Base-by-base conservation (phyloP, 2,329 filamentous ascomycete genomes). In the Monilinia fructicola region DNA sequence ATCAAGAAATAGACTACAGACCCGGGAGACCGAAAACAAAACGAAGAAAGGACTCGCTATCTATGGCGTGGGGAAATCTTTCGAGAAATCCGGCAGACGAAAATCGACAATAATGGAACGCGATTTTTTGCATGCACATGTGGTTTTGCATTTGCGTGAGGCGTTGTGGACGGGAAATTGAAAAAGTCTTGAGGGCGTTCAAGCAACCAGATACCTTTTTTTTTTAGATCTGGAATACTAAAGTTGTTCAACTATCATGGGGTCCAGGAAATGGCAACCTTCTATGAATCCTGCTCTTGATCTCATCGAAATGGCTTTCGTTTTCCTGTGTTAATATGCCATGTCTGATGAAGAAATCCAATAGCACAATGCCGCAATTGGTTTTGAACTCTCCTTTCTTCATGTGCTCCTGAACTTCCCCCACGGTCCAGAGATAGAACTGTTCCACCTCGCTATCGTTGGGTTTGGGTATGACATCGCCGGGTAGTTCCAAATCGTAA, bases 261-360 rank as follows among this genome's bases (percentile, higher is more conserved):
- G 86, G 86, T 3, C 87, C 90, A 3, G 90, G 93, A 75, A 97
- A 96, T 66, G 92, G 90, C 72, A 97, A 81, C 68, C 84, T 83
- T 67, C 94, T 87, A 79, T 95, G 93, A 77, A 96, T 79, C 75
- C 91, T 86, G 67, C 83, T 82, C 69, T 86, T 81, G 73, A 98
- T 93, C 78, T 93, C 88, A 69, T 90, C 82, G 75, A 90, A 93
- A 74, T 94, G 81, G 60, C 85, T 84, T 79, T 98, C 93, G 75
- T 93, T 92, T 73, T 91, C 90, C 54, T 81, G 78, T 11, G 89
- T 96, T 75, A 97, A 76, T 69, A 97, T 86, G 0, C 91, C 90
- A 78, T 93, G 91, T 64, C 94, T 85, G 71, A 96, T 83, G 76
- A 99, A 91, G 80, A 98, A 99, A 77, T 98, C 93, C 55, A 97